Evolutionary conservation across 306 rosid species (phyloP).

Genomic region (Vigna mungo): DNA sequence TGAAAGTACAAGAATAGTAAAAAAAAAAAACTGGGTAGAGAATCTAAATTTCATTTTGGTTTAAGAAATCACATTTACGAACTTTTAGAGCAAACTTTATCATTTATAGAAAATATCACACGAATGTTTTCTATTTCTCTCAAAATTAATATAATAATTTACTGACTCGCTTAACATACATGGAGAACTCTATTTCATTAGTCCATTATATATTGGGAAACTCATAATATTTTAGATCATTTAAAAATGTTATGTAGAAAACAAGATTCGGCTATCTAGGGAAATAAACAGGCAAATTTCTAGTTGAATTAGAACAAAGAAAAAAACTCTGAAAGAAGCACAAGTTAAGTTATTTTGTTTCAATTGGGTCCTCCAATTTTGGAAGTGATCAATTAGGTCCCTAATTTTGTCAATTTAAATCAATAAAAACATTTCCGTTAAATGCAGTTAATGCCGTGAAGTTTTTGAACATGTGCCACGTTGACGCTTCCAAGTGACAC

Average conservation of each 20-base stretch:
- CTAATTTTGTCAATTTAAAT: no score
- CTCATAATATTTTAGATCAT: neutral
- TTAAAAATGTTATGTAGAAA: neutral
- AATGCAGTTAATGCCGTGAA: no score
- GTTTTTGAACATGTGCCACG: no score
- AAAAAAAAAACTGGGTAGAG: no score
- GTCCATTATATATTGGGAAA: neutral
- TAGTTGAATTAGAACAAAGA: neutral
- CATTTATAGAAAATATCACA: neutral
- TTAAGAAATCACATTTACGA: neutral
- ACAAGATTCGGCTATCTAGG: neutral
- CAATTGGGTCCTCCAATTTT: no score
- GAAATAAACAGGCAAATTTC: neutral
- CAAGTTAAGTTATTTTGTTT: neutral
- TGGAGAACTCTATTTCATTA: neutral
- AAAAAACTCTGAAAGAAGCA: neutral
- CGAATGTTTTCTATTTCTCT: neutral
- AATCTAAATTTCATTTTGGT: neutral
- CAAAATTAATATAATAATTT: neutral
- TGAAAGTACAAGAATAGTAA: no score
- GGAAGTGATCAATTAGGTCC: no score
- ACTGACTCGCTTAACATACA: neutral
- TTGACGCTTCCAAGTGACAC: no score
- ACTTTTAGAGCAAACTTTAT: neutral
- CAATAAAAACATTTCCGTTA: no score